Evolutionary conservation across 116 monocot genomes (phyloP).

Genomic region (Iris pallida): DNA sequence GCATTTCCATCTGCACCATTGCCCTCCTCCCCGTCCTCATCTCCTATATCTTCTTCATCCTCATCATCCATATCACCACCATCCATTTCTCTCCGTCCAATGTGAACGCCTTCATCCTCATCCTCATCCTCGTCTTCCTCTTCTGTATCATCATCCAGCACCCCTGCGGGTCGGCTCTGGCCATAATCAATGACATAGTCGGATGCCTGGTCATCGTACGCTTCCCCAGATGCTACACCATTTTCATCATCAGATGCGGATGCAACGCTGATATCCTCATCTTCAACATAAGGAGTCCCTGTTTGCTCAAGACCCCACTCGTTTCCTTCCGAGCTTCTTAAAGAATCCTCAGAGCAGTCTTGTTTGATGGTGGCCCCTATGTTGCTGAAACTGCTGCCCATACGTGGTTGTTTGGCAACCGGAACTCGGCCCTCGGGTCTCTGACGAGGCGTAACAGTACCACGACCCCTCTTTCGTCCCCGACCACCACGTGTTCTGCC

Average conservation of each 20-base stretch:
- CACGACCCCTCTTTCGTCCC: conserved; percentile 62
- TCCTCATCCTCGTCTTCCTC: conserved; percentile 26
- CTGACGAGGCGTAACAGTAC: conserved; percentile 47
- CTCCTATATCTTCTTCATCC: conserved; percentile 7
- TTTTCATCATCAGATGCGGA: conserved; percentile 66
- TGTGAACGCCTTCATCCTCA: background rate
- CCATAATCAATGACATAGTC: conserved; percentile 31
- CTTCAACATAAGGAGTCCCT: conserved; percentile 33
- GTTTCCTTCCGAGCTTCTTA: conserved; percentile 41
- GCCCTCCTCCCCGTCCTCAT: conserved; percentile 4
- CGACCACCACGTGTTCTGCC: conserved; percentile 50
- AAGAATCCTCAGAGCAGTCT: conserved; percentile 33
- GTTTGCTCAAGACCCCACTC: conserved; percentile 33
- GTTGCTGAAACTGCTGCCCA: conserved; percentile 33
- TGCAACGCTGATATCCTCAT: conserved; percentile 47
- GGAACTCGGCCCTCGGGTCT: conserved; percentile 24
- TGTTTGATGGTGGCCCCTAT: conserved; percentile 1
- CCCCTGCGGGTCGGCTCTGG: conserved; percentile 15
- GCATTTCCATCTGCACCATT: conserved; percentile 9
- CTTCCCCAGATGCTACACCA: conserved; percentile 51
- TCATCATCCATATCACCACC: conserved; percentile 3
- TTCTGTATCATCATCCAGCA: conserved; percentile 48
- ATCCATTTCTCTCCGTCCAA: background rate
- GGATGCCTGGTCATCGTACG: conserved; percentile 51
- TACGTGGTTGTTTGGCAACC: conserved; percentile 26